Conservation (phyloP, 352 stramenopile species). For the Peronospora farinosa region DNA sequence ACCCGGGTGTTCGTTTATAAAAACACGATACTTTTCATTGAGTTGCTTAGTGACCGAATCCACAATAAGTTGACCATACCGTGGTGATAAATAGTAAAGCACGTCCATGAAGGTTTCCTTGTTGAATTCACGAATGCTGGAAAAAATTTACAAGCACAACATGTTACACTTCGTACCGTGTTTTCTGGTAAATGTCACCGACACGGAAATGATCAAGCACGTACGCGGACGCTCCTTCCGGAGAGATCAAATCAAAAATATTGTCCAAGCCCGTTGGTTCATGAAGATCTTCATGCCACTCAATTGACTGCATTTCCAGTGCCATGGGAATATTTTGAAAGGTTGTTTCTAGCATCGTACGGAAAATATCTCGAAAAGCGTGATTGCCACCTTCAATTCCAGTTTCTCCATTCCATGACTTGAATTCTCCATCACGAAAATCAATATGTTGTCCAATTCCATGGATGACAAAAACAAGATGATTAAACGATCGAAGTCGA, state of each 20-base stretch:
- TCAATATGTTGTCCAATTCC: constrained; percentile 82
- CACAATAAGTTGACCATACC: constrained; percentile 88
- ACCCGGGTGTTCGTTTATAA: constrained; percentile 84
- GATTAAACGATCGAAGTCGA: constrained; percentile 64
- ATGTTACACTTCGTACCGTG: neutral
- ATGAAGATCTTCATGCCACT: constrained; percentile 87
- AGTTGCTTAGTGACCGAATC: constrained; percentile 85
- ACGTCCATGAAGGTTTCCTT: constrained; percentile 93
- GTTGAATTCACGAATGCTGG: constrained; percentile 87
- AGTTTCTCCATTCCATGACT: constrained; percentile 68
- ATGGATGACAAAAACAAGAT: constrained; percentile 85
- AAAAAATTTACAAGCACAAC: constrained; percentile 2
- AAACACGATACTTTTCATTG: constrained; percentile 87
- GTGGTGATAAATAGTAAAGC: constrained; percentile 89
- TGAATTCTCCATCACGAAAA: constrained; percentile 79
- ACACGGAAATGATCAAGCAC: constrained; percentile 2
- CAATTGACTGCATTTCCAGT: constrained; percentile 85
- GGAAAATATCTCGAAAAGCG: constrained; percentile 72
- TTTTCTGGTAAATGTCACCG: neutral
- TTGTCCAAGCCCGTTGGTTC: constrained; percentile 78
- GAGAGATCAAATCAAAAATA: constrained; percentile 80
- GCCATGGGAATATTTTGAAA: constrained; percentile 77
- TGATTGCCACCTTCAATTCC: constrained; percentile 75
- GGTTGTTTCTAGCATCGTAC: constrained; percentile 65
- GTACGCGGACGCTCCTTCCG: constrained; percentile 66